These are phyloP conservation scores for Populus hybrid DNA, from an alignment of 441 rosid species.

Conservation along the genomic window DNA sequence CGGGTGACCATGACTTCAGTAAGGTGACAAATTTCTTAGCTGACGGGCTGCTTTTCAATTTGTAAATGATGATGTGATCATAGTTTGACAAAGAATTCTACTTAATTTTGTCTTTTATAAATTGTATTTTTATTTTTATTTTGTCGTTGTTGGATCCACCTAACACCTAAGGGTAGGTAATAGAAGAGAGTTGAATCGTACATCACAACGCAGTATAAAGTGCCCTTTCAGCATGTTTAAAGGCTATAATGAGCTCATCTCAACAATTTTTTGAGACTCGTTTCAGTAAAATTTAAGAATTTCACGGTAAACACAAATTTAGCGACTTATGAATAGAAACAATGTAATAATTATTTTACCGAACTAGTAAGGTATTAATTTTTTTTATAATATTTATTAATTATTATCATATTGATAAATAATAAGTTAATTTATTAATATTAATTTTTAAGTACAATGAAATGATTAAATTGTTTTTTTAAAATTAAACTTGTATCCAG, in stretches of 20 bases:
- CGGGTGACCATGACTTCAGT: no score
- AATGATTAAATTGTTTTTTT: no score
- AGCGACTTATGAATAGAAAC: no score
- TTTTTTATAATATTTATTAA: no score
- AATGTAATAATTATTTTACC: no score
- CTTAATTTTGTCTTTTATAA: background rate
- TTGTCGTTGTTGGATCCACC: slow-evolving; percentile 24
- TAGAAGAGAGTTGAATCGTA: slow-evolving; percentile 35
- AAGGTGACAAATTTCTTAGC: slow-evolving; percentile 18
- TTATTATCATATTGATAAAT: no score
- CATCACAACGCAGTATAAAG: slow-evolving; percentile 25
- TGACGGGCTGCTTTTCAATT: slow-evolving; percentile 23
- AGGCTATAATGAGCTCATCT: background rate
- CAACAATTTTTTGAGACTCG: background rate
- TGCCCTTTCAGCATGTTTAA: background rate
- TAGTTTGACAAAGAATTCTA: background rate
- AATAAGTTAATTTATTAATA: no score
- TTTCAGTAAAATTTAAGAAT: no score
- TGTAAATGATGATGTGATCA: slow-evolving; percentile 13
- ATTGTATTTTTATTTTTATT: background rate
- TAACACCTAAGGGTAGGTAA: background rate
- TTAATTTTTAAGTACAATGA: no score
- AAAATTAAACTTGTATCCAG: no score
- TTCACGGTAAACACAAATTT: no score
- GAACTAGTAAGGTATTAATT: no score